Conservation (phyloP, 495 filamentous ascomycete genomes). For the Daldinia concentrica region DNA sequence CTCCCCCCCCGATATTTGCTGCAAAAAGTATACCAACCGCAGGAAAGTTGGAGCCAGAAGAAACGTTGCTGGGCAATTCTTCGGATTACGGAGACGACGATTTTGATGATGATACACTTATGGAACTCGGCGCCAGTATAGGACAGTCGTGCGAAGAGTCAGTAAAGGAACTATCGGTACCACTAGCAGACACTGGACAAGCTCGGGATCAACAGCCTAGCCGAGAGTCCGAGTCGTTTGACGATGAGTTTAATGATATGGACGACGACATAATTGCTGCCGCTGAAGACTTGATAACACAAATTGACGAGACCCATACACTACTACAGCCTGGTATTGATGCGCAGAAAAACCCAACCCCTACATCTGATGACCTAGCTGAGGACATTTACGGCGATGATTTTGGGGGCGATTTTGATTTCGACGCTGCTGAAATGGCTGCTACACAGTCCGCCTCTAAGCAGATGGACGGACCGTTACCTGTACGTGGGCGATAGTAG, state of each 20-base stretch:
- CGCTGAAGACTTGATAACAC: slow-evolving; percentile 65
- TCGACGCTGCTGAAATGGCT: slow-evolving; percentile 67
- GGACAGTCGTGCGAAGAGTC: slow-evolving; percentile 49
- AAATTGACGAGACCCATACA: slow-evolving; percentile 50
- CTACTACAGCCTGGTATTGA: slow-evolving; percentile 13
- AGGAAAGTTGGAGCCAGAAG: not conserved
- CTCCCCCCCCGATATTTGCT: slow-evolving; percentile 12
- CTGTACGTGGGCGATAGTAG: slow-evolving; percentile 62
- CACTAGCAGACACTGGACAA: slow-evolving; percentile 22
- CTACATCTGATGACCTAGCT: slow-evolving; percentile 23
- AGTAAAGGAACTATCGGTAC: slow-evolving; percentile 1
- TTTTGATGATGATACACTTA: slow-evolving; percentile 60
- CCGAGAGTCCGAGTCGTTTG: slow-evolving; percentile 38
- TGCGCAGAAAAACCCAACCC: slow-evolving; percentile 5
- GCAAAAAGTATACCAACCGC: not conserved
- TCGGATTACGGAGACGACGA: slow-evolving; percentile 61
- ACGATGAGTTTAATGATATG: slow-evolving; percentile 68
- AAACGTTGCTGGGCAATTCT: slow-evolving; percentile 46
- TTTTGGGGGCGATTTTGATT: slow-evolving; percentile 76
- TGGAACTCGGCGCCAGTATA: slow-evolving; percentile 61
- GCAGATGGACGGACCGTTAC: slow-evolving; percentile 29
- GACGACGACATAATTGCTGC: slow-evolving; percentile 70
- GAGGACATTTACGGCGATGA: slow-evolving; percentile 65
- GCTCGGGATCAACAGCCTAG: slow-evolving; percentile 2
- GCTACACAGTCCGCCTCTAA: slow-evolving; percentile 58